A percentile compares a stretch with the other conserved stretches of the same genome.
These are phyloP conservation scores for Cardamine resedifolia DNA, from an alignment of 345 rosid species.

Conservation along the genomic window DNA sequence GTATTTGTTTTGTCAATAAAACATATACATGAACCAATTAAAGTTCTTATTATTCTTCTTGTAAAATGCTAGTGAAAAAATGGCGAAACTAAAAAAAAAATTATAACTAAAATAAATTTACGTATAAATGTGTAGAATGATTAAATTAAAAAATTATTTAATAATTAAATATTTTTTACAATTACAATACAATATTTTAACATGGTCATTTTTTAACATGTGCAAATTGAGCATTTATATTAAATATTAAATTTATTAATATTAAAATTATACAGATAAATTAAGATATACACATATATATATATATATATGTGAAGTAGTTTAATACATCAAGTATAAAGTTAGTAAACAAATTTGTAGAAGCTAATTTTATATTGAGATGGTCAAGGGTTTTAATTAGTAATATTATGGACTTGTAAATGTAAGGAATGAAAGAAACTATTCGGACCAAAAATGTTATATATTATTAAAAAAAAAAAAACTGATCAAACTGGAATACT, in stretches of 20 bases:
- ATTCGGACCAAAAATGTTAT: background rate
- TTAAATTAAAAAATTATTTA: too few relatives aligned
- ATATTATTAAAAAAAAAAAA: too few relatives aligned
- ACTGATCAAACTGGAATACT: background rate
- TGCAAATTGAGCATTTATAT: background rate
- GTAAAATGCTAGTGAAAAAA: too few relatives aligned
- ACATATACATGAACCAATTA: background rate
- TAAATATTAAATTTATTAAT: too few relatives aligned
- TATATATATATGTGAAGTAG: background rate
- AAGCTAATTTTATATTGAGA: background rate
- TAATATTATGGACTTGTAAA: background rate
- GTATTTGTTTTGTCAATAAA: background rate
- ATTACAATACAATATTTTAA: too few relatives aligned
- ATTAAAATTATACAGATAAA: background rate
- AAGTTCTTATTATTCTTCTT: too few relatives aligned
- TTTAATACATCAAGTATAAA: too few relatives aligned
- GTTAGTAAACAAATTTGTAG: background rate
- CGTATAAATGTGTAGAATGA: background rate
- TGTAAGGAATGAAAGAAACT: background rate
- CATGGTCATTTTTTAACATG: background rate
- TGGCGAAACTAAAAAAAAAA: background rate
- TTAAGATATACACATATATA: too few relatives aligned
- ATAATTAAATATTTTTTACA: too few relatives aligned
- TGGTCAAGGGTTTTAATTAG: background rate
- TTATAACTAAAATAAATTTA: background rate